Conservation (phyloP, 345 rosid genomes). For the Cardiospermum halicacabum region DNA sequence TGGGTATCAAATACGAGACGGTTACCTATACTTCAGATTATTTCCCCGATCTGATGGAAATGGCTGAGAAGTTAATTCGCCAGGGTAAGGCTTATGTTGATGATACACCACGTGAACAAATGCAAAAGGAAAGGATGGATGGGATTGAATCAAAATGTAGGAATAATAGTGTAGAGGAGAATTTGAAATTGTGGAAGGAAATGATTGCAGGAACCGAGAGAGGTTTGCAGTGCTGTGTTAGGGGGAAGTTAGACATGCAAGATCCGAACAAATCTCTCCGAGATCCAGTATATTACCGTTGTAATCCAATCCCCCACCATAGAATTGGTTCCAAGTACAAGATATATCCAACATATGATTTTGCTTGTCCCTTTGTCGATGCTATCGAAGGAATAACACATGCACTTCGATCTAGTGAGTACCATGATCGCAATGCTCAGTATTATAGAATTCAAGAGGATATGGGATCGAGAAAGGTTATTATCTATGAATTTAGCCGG, state of each 20-base stretch:
- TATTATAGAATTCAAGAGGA: conserved; percentile 75
- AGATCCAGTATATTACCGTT: conserved; percentile 95
- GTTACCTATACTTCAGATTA: conserved; percentile 92
- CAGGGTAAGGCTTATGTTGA: conserved; percentile 92
- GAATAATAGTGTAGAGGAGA: conserved; percentile 57
- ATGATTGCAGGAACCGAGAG: conserved; percentile 77
- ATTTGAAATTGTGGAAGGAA: conserved; percentile 78
- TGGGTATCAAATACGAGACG: conserved; percentile 67
- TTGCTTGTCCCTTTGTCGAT: conserved; percentile 96
- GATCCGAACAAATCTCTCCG: conserved; percentile 90
- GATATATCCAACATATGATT: conserved; percentile 95
- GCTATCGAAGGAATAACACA: conserved; percentile 78
- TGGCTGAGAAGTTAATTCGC: conserved; percentile 76
- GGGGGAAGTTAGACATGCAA: conserved; percentile 93
- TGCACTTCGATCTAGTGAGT: conserved; percentile 85
- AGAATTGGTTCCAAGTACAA: conserved; percentile 82
- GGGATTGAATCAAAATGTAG: conserved; percentile 88
- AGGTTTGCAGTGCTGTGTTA: conserved; percentile 81
- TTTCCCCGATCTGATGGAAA: conserved; percentile 66
- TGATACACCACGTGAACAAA: conserved; percentile 80
- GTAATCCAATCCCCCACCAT: conserved; percentile 89
- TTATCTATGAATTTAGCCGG: conserved; percentile 77
- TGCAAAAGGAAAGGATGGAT: conserved; percentile 92
- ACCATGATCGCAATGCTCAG: conserved; percentile 90
- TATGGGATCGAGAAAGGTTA: conserved; percentile 71